Conservation (phyloP, 2,329 filamentous ascomycete species). For the Hypoxylon sp. region DNA sequence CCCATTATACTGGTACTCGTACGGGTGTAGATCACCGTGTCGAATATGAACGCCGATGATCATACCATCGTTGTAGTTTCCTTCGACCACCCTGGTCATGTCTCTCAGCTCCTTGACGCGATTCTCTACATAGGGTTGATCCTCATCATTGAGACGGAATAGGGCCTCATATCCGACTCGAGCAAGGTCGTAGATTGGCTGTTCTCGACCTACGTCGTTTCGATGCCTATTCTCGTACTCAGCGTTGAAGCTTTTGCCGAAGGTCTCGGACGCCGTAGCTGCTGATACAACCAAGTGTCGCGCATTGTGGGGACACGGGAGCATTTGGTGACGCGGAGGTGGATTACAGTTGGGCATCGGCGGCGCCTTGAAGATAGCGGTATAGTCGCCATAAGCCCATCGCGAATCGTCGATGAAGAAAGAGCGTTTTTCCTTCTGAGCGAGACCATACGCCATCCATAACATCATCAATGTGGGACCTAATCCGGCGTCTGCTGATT, state of each 20-base stretch:
- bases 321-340: conserved; percentile 80
- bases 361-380: conserved; percentile 78
- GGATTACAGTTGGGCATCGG: conserved; percentile 76
- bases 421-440: conserved; percentile 78
- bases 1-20: conserved; percentile 81
- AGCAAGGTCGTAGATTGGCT: conserved; percentile 77
- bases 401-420: conserved; percentile 90
- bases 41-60: conserved; percentile 83
- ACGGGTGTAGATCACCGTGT: conserved; percentile 82
- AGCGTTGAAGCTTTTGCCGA: conserved; percentile 72
- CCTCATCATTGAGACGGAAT: conserved; percentile 77
- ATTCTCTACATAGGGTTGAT: conserved; percentile 74
- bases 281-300: conserved; percentile 81
- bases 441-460: conserved; percentile 88
- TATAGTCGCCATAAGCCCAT: conserved; percentile 86
- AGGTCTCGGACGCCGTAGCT: conserved; percentile 75
- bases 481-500: conserved; percentile 80
- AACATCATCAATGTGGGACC: conserved; percentile 83
- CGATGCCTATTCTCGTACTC: conserved; percentile 66
- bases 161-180: conserved; percentile 80
- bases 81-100: conserved; percentile 61
- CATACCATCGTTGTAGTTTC: conserved; percentile 64
- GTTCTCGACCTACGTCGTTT: conserved; percentile 66
- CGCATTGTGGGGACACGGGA: conserved; percentile 84
- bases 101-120: conserved; percentile 71